Evolutionary conservation across 768 basidiomycete genomes (phyloP), one percentile per base, ranked within the genome.

Genomic region (Pisolithus tinctorius): DNA sequence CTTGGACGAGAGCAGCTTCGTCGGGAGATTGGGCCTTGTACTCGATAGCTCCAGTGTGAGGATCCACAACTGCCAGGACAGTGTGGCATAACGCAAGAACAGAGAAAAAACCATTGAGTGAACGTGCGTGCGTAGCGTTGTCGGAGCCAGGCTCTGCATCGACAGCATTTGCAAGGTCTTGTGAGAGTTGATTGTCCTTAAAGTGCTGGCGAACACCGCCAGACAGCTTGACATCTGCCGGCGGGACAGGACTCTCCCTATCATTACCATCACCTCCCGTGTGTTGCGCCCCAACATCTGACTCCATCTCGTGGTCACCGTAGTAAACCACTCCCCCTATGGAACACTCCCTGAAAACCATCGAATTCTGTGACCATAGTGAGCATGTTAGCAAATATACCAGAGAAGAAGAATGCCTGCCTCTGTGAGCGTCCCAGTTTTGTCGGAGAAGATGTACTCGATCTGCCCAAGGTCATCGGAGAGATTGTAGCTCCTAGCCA

Each of bases 21-120:
- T 99, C 95, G 7, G 95, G 95, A n/a, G 84, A 88, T 68, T 99
- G 96, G 0, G 96, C 93, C 72, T 95, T 97, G 78, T 97, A 99
- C 61, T 88, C 81, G 46, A 96, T 80, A 16, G 74, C 77, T 43
- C 87, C 85, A 0, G 86, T 91, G 34, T 74, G 73, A 0, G 79
- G 77, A 63, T 93, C 79, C 34, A 86, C 74, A 17, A 75, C 75
- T 0, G 90, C 86, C 45, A 99, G 77, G 34, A 95, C 96, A 2
- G 93, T 95, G 68, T 99, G 96, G 68, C 96, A 99, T 4, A 98
- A 76, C n/a, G 88, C 86, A 47, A 99, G 77, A 20, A 90, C 88
- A 7, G 85, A 79, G 77, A 97, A 97, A 74, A 98, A 99, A 8
- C 90, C 90, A 57, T 93, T 86, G 26, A 96, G 73, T 5, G 78